A percentile compares a stretch with the other conserved stretches of the same genome.
These are phyloP conservation scores for Sporisorium iseilematis-ciliati DNA, from an alignment of 1,284 basidiomycete genomes.

Conservation along the genomic window DNA sequence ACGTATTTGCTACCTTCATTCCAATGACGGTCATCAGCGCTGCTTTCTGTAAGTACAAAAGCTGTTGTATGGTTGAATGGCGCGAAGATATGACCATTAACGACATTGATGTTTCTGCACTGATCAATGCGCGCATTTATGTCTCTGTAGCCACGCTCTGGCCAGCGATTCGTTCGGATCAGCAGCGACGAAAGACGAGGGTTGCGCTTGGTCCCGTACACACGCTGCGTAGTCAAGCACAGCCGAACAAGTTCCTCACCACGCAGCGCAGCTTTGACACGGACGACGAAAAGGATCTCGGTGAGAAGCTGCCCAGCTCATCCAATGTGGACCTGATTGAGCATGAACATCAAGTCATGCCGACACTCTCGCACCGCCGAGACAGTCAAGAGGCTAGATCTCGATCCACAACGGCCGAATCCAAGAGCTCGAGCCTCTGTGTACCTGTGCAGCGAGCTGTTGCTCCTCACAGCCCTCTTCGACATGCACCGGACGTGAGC, in stretches of 20 bases:
- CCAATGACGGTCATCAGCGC: slow-evolving; percentile 22
- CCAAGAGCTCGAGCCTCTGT: not conserved
- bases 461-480: slow-evolving; percentile 24
- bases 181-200: slow-evolving; percentile 10
- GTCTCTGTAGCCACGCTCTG: slow-evolving; percentile 22
- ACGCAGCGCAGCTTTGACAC: slow-evolving; percentile 34
- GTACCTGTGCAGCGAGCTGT: not conserved
- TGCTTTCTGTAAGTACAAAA: slow-evolving; percentile 23
- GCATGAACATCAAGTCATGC: slow-evolving; percentile 15
- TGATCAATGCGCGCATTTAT: not conserved
- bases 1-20: slow-evolving; percentile 24
- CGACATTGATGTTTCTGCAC: not conserved
- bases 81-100: not conserved
- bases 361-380: slow-evolving; percentile 16
- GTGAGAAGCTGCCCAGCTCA: slow-evolving; percentile 5
- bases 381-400: slow-evolving; percentile 9
- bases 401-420: slow-evolving; percentile 4
- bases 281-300: slow-evolving; percentile 26
- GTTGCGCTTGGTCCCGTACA: slow-evolving; percentile 1
- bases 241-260: slow-evolving; percentile 28
- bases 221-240: slow-evolving; percentile 26
- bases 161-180: slow-evolving; percentile 34
- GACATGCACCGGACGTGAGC: slow-evolving; percentile 25
- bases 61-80: too few relatives aligned
- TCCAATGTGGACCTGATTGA: slow-evolving; percentile 19